Base-by-base conservation (phyloP, 345 rosid species). In the Eucalyptus regnans region DNA sequence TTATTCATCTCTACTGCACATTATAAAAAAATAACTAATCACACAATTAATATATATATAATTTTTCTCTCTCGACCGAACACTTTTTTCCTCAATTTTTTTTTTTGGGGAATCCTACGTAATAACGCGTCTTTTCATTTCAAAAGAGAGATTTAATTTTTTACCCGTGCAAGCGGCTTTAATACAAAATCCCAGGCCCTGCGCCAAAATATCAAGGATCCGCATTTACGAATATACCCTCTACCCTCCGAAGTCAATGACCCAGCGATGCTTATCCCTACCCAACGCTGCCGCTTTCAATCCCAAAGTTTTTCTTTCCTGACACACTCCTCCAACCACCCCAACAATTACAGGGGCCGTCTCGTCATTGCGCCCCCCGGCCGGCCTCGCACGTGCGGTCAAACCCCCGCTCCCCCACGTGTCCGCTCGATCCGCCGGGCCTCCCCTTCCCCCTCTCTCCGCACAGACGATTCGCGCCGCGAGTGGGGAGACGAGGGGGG, bases 1-100 rank as follows among this genome's bases (percentile, higher is more conserved):
- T 12, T 27, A 60, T 60, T 5, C 2, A 0, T 60, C 2, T 60
- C 1, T 60, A 14, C 0, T 27, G 23, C 9, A 9, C 9, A n/a
- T n/a, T n/a, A n/a, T 33, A 33, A 4, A 33, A 33, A 17, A 33
- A 33, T 5, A 68, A 33, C 1, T 5, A 68, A 17, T 68, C 17
- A 33, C 23, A 33, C 43, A 33, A 33, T 68, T 17, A 33, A 18
- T 5, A 9, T 33, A 17, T 68, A 4, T 56, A 56, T 56, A 29
- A 27, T 9, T 33, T 16, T 17, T 68, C 9, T 33, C 11, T 17
- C 41, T 33, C 9, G 7, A 33, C 44, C 9, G 3, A 23, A 4
- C 25, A 2, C 0, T 15, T 16, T 68, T 71, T 66, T 5, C 0
- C 31, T 60, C 2, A 8, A 3, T 4, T 17, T 66, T 64, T n/a